Percentiles rank a stretch among this genome's conserved stretches.
Evolutionary conservation across 2,329 filamentous ascomycete genomes (phyloP).

Genomic region (Xylaria hypoxylon): DNA sequence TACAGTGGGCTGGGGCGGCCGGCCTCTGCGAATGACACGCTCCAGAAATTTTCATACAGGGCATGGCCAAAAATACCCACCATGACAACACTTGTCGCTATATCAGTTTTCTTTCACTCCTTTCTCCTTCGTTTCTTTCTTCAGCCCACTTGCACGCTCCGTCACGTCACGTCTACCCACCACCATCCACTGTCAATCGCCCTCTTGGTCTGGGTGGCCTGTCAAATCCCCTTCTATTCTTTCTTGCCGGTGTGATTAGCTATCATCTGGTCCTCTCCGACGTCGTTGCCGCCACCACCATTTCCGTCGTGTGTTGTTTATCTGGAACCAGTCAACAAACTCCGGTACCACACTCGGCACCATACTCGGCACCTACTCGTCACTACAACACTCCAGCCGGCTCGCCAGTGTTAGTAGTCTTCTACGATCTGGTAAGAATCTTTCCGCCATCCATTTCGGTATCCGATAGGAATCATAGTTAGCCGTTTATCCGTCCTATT

Average conservation of each 20-base stretch:
- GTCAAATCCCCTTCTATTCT: conserved; percentile 47
- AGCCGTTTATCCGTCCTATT: not conserved
- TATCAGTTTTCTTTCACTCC: conserved; percentile 26
- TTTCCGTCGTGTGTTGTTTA: conserved; percentile 26
- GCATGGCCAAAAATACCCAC: conserved; percentile 8
- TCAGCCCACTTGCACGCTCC: conserved; percentile 50
- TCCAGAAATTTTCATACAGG: conserved; percentile 33
- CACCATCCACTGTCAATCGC: conserved; percentile 48
- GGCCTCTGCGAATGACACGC: conserved; percentile 25
- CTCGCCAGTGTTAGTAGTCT: conserved; percentile 1
- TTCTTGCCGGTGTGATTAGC: conserved; percentile 45
- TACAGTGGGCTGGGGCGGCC: conserved; percentile 10
- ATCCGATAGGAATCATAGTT: not conserved
- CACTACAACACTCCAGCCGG: not conserved
- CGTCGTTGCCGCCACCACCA: conserved; percentile 22
- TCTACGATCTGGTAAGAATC: conserved; percentile 22
- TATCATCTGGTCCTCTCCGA: conserved; percentile 31
- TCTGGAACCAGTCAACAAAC: conserved; percentile 17
- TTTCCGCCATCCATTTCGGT: not conserved
- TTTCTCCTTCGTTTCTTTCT: conserved; percentile 41
- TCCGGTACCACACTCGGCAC: not conserved
- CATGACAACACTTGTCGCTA: not conserved
- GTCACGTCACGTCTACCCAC: conserved; percentile 50
- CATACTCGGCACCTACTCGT: too few relatives aligned
- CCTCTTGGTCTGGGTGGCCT: conserved; percentile 48